These are phyloP conservation scores for Alternaria consortialis DNA, from an alignment of 2,329 filamentous ascomycete species.

Conservation along the genomic window DNA sequence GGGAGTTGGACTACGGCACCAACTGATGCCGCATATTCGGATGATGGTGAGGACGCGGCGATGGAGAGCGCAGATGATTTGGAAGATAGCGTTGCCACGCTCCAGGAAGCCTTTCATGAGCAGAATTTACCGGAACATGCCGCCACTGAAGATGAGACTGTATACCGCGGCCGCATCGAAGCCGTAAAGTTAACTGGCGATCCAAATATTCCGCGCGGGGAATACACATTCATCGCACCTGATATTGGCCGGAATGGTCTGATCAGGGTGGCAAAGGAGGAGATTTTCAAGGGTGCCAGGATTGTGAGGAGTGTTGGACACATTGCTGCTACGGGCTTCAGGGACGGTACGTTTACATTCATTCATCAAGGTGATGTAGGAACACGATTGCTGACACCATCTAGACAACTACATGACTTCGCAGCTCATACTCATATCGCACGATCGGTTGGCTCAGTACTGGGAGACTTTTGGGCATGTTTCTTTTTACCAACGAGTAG, in stretches of 20 bases:
- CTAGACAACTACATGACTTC: slow-evolving; percentile 78
- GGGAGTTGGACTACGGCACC: slow-evolving; percentile 47
- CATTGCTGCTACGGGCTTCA: slow-evolving; percentile 77
- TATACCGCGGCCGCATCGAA: slow-evolving; percentile 74
- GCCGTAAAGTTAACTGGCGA: slow-evolving; percentile 94
- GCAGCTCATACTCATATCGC: slow-evolving; percentile 79
- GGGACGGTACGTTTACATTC: slow-evolving; percentile 66
- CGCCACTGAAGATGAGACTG: slow-evolving; percentile 35
- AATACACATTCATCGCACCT: slow-evolving; percentile 80
- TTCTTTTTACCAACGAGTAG: slow-evolving; percentile 58
- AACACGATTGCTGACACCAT: neutral
- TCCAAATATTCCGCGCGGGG: slow-evolving; percentile 85
- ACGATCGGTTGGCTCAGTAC: slow-evolving; percentile 80
- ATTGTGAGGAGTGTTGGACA: slow-evolving; percentile 80
- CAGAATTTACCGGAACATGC: neutral
- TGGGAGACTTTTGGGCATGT: slow-evolving; percentile 71
- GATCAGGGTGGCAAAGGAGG: slow-evolving; percentile 69
- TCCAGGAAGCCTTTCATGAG: slow-evolving; percentile 24
- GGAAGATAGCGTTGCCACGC: slow-evolving; percentile 54
- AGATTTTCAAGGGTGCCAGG: slow-evolving; percentile 75
- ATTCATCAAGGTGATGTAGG: neutral
- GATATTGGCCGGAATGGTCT: slow-evolving; percentile 76
- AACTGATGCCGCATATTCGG: slow-evolving; percentile 20
- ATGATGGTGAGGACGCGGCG: slow-evolving; percentile 19
- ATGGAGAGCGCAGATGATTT: slow-evolving; percentile 29